Percentiles rank a stretch among this genome's conserved stretches.
phyloP scores from a whole-genome alignment of 2,329 filamentous ascomycete genomes.

The Shiraia bambusicola region DNA sequence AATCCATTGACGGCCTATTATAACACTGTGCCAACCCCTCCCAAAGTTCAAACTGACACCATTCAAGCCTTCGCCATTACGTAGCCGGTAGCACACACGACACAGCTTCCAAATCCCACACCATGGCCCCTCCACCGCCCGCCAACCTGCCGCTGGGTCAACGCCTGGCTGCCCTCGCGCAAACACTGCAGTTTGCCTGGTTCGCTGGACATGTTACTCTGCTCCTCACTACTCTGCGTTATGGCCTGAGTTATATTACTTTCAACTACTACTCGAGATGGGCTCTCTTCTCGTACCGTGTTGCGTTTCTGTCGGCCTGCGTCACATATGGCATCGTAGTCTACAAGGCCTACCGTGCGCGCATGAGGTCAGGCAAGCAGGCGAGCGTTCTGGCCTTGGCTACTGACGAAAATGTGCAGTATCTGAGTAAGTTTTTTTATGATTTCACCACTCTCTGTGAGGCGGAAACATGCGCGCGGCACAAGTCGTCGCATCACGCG shows the following conservation, averaged over 20 bases:
- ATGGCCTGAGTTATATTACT: slow-evolving; percentile 79
- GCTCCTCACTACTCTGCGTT: slow-evolving; percentile 79
- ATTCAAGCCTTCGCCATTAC: slow-evolving; percentile 22
- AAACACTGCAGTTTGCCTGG: slow-evolving; percentile 87
- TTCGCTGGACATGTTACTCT: slow-evolving; percentile 77
- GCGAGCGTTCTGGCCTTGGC: slow-evolving; percentile 66
- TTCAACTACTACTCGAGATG: slow-evolving; percentile 81
- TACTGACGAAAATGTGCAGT: slow-evolving; percentile 95
- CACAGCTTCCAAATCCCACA: slow-evolving; percentile 25
- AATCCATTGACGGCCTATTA: slow-evolving; percentile 18
- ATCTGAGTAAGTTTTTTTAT: slow-evolving; percentile 70
- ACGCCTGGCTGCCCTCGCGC: slow-evolving; percentile 73
- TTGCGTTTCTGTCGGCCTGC: slow-evolving; percentile 85
- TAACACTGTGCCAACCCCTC: slow-evolving; percentile 16
- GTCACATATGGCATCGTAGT: slow-evolving; percentile 97
- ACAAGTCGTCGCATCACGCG: slow-evolving; percentile 1
- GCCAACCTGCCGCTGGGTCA: slow-evolving; percentile 69
- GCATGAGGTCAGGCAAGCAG: slow-evolving; percentile 71
- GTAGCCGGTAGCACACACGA: slow-evolving; percentile 32
- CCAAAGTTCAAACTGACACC: no score
- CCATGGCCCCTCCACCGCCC: slow-evolving; percentile 74
- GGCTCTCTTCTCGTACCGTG: slow-evolving; percentile 84
- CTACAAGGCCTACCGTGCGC: slow-evolving; percentile 92
- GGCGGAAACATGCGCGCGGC: no score
- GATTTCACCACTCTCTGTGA: not conserved